Conservation (phyloP, 2,329 filamentous ascomycete genomes). For the Hypoxylon sp. region DNA sequence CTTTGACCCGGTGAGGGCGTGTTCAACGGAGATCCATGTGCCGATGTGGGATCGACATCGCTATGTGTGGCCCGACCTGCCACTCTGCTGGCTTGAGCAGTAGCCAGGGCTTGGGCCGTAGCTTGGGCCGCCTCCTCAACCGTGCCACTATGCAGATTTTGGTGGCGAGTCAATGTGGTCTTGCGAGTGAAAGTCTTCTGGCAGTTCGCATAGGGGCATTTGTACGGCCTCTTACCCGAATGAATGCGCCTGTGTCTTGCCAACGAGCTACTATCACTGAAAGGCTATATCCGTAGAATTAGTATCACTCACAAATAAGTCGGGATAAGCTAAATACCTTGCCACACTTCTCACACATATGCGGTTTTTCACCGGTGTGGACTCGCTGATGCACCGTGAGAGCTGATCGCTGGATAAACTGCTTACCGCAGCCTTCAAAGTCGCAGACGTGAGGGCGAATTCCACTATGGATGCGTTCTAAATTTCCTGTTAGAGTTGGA, state of each 20-base stretch:
- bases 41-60: slow-evolving; percentile 79
- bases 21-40: slow-evolving; percentile 80
- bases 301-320: slow-evolving; percentile 27
- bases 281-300: slow-evolving; percentile 73
- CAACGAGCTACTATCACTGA: slow-evolving; percentile 95
- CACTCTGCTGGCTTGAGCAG: slow-evolving; percentile 25
- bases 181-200: slow-evolving; percentile 98
- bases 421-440: slow-evolving; percentile 88
- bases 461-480: slow-evolving; percentile 96
- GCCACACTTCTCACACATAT: slow-evolving; percentile 96
- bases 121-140: slow-evolving; percentile 93
- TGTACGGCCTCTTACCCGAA: slow-evolving; percentile 95
- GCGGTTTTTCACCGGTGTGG: slow-evolving; percentile 97
- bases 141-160: slow-evolving; percentile 95
- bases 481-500: slow-evolving; percentile 47
- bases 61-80: slow-evolving; percentile 79
- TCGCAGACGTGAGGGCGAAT: slow-evolving; percentile 94
- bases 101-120: slow-evolving; percentile 54
- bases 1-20: slow-evolving; percentile 89
- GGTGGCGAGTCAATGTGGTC: slow-evolving; percentile 94
- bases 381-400: slow-evolving; percentile 95
- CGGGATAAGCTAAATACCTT: slow-evolving; percentile 77
- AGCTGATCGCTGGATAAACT: slow-evolving; percentile 96
- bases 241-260: slow-evolving; percentile 95
- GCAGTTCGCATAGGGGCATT: slow-evolving; percentile 96